Conservation (phyloP, 768 basidiomycete genomes). For the Hygrocybe coccinea region DNA sequence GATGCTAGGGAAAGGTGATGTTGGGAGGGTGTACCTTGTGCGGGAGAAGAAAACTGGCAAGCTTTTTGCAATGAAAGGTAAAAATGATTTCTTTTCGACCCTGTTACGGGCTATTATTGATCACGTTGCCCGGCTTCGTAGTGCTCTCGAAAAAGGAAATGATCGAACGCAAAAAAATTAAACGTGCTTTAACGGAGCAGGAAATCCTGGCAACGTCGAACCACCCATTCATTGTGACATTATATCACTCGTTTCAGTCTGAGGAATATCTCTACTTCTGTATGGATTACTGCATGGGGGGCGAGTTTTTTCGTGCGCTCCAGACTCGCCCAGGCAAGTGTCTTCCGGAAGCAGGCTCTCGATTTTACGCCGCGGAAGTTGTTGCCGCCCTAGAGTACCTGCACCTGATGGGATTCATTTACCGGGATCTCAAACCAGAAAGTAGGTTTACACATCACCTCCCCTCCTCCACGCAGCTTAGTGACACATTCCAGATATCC, state of each 20-base stretch:
- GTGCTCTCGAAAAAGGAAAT: constrained; percentile 99
- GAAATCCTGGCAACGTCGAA: constrained; percentile 98
- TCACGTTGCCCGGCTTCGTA: constrained; percentile 39
- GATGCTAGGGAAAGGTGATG: constrained; percentile 97
- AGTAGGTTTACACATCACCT: constrained; percentile 56
- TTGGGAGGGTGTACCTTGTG: constrained; percentile 97
- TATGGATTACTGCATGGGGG: constrained; percentile 99
- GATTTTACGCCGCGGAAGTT: constrained; percentile 98
- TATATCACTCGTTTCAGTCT: constrained; percentile 98
- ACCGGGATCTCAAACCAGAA: constrained; percentile 98
- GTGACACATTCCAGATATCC: constrained; percentile 64
- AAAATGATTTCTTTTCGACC: constrained; percentile 19
- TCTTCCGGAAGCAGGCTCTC: constrained; percentile 88
- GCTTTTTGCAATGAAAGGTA: constrained; percentile 99
- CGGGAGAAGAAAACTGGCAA: constrained; percentile 96
- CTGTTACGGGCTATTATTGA: constrained; percentile 11
- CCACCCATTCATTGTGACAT: constrained; percentile 98
- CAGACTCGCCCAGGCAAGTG: constrained; percentile 97
- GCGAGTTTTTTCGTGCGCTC: constrained; percentile 97
- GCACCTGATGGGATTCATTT: constrained; percentile 99
- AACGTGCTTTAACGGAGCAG: constrained; percentile 96
- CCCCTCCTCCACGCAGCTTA: constrained; percentile 13
- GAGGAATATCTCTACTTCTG: constrained; percentile 97
- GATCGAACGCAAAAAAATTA: constrained; percentile 99
- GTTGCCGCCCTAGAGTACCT: constrained; percentile 96